Base-by-base conservation (phyloP, 257 asterid genomes). In the Voacanga thouarsii region DNA sequence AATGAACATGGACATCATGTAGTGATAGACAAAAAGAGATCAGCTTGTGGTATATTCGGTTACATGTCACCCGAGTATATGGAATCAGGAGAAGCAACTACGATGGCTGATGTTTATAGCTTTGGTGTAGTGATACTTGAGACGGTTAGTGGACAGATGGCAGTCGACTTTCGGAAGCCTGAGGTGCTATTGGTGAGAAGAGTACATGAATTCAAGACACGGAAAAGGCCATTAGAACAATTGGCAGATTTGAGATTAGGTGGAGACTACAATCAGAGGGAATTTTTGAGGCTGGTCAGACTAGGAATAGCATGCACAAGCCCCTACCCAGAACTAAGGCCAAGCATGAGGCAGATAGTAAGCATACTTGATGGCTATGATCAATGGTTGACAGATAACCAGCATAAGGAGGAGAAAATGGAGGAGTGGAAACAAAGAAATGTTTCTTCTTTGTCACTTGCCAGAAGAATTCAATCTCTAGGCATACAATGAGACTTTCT, bases 81-180 rank as follows among this genome's bases (percentile, higher is more conserved):
- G 64, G 90, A 91, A 18, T 85, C 90, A 0, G 98, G 97, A 1
- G 97, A 90, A 37, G 98, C 98, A 49, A 87, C 93, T 5, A 83
- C 98, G 10, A 89, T 83, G 96, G 94, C 98, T 3, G 99, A 95
- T 74, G 92, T 95, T 11, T 95, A 92, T 61, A 95, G 98, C 90
- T 95, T 90, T 26, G 98, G 98, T 4, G 88, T 95, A 4, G 98
- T 95, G 56, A 68, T 95, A 56, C 94, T 95, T 12, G 99, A 95
- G 88, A 89, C 92, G 63, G 85, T 93, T 4, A 87, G 87, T 7
- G 99, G 99, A 28, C 89, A 83, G 56, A 88, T 72, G 92, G 97
- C 98, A 0, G 98, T 95, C 1, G 97, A 95, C 53, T 95, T 95
- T 67, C 77, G 97, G 71, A 82, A 74, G 33, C 91, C 85, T 0